phyloP scores from a whole-genome alignment of 192 early-diverging fungal genomes.

The Linnemannia zychae region DNA sequence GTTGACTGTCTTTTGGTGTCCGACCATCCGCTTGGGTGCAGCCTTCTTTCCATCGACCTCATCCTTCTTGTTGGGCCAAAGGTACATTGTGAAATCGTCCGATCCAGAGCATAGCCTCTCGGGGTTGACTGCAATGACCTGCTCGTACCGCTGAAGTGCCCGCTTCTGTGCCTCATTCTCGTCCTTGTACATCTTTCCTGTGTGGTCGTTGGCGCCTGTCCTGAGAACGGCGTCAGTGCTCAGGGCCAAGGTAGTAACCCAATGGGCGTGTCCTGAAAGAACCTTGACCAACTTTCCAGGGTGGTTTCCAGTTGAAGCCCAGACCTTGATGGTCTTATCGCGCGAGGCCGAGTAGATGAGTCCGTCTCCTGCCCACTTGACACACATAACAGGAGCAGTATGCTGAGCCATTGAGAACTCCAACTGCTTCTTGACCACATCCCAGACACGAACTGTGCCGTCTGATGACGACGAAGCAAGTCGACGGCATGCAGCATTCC shows the following conservation, averaged over 20 bases:
- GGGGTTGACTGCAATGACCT: constrained; percentile 71
- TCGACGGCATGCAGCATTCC: constrained; percentile 82
- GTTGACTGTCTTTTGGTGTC: constrained; percentile 97
- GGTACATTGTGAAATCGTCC: constrained; percentile 97
- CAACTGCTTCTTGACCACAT: constrained; percentile 80
- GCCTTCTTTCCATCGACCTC: constrained; percentile 82
- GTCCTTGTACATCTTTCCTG: constrained; percentile 68
- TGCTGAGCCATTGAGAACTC: constrained; percentile 88
- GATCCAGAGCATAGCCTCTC: constrained; percentile 94
- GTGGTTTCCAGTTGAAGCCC: constrained; percentile 72
- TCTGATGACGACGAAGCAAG: constrained; percentile 95
- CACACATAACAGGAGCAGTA: constrained; percentile 93
- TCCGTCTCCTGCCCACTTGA: constrained; percentile 97
- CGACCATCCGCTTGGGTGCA: constrained; percentile 84
- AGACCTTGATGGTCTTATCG: constrained; percentile 97
- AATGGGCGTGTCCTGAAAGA: constrained; percentile 94
- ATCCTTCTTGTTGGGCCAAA: constrained; percentile 76
- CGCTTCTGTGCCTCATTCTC: constrained; percentile 78
- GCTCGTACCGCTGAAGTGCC: constrained; percentile 86
- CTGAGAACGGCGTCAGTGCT: constrained; percentile 93
- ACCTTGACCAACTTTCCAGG: constrained; percentile 88
- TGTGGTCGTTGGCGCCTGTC: constrained; percentile 93
- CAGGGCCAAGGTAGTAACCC: constrained; percentile 95
- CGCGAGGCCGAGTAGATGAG: constrained; percentile 92
- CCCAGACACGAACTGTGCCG: constrained; percentile 94